These are phyloP conservation scores for Ceratopteris richardii DNA, from an alignment of 75 land plant genomes.

Conservation along the genomic window DNA sequence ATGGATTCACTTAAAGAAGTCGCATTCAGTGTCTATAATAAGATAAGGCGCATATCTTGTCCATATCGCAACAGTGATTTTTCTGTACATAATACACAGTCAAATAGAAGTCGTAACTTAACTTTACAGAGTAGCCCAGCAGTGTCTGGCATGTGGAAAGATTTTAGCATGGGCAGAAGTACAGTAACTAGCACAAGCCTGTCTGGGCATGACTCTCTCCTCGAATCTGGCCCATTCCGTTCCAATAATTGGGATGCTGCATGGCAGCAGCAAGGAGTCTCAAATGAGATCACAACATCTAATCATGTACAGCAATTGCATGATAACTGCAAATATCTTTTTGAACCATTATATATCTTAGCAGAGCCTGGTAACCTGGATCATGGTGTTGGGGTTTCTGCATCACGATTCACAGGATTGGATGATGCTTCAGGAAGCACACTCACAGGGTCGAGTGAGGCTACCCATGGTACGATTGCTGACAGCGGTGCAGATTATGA, in stretches of 20 bases:
- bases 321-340: constrained; percentile 33
- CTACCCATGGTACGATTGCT: constrained; percentile 22
- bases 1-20: constrained; percentile 68
- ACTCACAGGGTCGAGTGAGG: constrained; percentile 29
- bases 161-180: constrained; percentile 42
- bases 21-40: constrained; percentile 88
- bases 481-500: constrained; percentile 46
- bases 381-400: constrained; percentile 27
- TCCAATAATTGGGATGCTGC: constrained; percentile 54
- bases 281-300: not conserved
- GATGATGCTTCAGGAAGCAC: constrained; percentile 39
- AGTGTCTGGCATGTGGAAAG: constrained; percentile 82
- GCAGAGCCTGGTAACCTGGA: constrained; percentile 70
- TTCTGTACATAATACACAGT: constrained; percentile 24
- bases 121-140: constrained; percentile 39
- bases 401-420: constrained; percentile 15
- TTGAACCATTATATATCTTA: constrained; percentile 92
- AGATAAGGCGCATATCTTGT: constrained; percentile 65
- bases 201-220: constrained; percentile 33
- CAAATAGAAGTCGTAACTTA: constrained; percentile 39
- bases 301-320: not conserved
- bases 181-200: constrained; percentile 28
- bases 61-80: constrained; percentile 21
- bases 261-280: constrained; percentile 32
- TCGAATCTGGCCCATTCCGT: constrained; percentile 42